Evolutionary conservation across 768 basidiomycete genomes (phyloP).

Genomic region (Rossbeevera mucosa): DNA sequence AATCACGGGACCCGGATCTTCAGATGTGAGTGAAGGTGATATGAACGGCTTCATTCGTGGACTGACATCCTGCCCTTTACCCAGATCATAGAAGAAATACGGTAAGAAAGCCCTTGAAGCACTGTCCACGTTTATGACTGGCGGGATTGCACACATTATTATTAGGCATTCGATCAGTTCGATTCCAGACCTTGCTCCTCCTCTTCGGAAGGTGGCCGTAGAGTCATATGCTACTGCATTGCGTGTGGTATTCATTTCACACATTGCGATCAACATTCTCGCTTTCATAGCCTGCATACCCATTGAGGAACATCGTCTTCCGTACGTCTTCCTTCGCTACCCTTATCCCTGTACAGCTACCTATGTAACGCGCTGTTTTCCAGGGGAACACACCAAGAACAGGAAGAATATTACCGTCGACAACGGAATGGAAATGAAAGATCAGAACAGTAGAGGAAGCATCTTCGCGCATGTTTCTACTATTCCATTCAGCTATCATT

Average conservation of each 20-base stretch:
- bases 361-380: constrained; percentile 8
- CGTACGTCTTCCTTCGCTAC: constrained; percentile 27
- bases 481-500: constrained; percentile 3
- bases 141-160: constrained; percentile 24
- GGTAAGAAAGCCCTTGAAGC: constrained; percentile 35
- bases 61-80: constrained; percentile 20
- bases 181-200: constrained; percentile 60
- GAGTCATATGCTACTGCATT: constrained; percentile 77
- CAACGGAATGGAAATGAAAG: constrained; percentile 24
- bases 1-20: constrained; percentile 73
- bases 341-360: constrained; percentile 15
- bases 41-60: constrained; percentile 18
- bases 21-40: constrained; percentile 50
- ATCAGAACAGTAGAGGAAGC: constrained; percentile 16
- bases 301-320: constrained; percentile 69
- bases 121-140: constrained; percentile 13
- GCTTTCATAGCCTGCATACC: constrained; percentile 66
- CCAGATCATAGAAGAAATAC: constrained; percentile 71
- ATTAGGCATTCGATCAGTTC: constrained; percentile 65
- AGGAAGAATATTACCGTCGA: constrained; percentile 52
- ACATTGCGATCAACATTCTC: constrained; percentile 61
- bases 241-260: constrained; percentile 78
- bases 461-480: constrained; percentile 9
- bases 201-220: constrained; percentile 55
- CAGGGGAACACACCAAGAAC: constrained; percentile 61